Conservation (phyloP, 495 filamentous ascomycete genomes). For the Thermothielavioides terrestris region DNA sequence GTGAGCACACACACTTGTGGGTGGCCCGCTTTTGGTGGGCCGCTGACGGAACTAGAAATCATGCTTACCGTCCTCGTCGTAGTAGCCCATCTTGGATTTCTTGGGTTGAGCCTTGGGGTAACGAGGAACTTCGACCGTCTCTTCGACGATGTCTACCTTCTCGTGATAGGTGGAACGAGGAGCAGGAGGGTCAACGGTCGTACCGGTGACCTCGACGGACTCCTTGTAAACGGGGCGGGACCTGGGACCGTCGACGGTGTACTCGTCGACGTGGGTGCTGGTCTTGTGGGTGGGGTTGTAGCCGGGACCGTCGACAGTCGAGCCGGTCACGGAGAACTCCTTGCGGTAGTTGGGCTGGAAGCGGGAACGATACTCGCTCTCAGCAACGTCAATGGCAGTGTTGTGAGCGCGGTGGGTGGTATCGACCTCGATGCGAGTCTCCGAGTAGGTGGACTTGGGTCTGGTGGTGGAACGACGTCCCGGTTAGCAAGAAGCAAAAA, state of each 20-base stretch:
- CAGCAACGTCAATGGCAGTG: slow-evolving; percentile 67
- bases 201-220: slow-evolving; percentile 33
- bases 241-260: slow-evolving; percentile 40
- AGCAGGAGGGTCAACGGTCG: slow-evolving; percentile 39
- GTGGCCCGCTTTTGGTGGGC: not conserved
- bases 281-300: slow-evolving; percentile 25
- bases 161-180: slow-evolving; percentile 28
- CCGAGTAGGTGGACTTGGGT: slow-evolving; percentile 47
- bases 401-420: slow-evolving; percentile 40
- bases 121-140: slow-evolving; percentile 38
- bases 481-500: slow-evolving; percentile 7
- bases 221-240: slow-evolving; percentile 25
- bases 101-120: slow-evolving; percentile 21
- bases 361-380: slow-evolving; percentile 76
- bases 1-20: slow-evolving; percentile 24
- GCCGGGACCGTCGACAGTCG: slow-evolving; percentile 40
- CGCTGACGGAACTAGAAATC: not conserved
- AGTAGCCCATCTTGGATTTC: slow-evolving; percentile 89
- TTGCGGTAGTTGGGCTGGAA: slow-evolving; percentile 61
- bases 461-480: slow-evolving; percentile 33
- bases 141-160: slow-evolving; percentile 30
- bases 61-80: slow-evolving; percentile 75
- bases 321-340: slow-evolving; percentile 41
- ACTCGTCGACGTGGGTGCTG: slow-evolving; percentile 35
- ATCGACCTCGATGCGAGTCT: slow-evolving; percentile 57